Evolutionary conservation across 306 rosid species (phyloP), one percentile per base, ranked within the genome.

Genomic region (Cicer cuneatum): DNA sequence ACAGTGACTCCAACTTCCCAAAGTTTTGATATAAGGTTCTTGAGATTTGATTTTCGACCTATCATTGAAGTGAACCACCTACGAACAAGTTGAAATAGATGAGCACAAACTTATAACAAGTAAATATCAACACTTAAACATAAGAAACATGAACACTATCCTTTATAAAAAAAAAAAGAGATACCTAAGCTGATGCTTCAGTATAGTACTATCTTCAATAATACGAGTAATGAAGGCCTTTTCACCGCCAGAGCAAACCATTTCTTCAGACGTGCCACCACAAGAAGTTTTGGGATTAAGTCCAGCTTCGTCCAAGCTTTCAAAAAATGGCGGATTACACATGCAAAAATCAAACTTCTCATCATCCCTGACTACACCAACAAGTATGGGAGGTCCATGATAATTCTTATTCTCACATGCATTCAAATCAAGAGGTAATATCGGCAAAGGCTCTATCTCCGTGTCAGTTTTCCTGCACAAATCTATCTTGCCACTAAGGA

Each of bases 281-380:
- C 97, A 91, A 62, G 92, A 73, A 58, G 96, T 91, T 84, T 91
- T 89, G 6, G 97, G 97, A 85, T 93, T 93, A 13, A 83, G 85
- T 76, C 98, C 97, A 12, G 92, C 90, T 79, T 89, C 92, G 77
- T 87, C 88, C 90, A 93, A 84, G 81, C 89, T 89, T 83, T 85
- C 90, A 69, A 91, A 91, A 85, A 93, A 91, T 16, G 96, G 96
- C 7, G 98, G 98, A 85, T 93, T 93, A 80, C 98, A 93, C 96
- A 93, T 91, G 86, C 94, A 91, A 76, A 93, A 93, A 86, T 93
- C 97, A 74, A 93, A 93, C 83, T 83, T 86, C 72, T 93, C 97
- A 60, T 78, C 91, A 18, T 85, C 92, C 84, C 45, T 88, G 37
- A 91, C 90, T 52, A 88, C 96, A 58, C 89, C 97, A 56, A 83